Conservation (phyloP, 208 protist genomes). For the Balamuthia mandrillaris region DNA sequence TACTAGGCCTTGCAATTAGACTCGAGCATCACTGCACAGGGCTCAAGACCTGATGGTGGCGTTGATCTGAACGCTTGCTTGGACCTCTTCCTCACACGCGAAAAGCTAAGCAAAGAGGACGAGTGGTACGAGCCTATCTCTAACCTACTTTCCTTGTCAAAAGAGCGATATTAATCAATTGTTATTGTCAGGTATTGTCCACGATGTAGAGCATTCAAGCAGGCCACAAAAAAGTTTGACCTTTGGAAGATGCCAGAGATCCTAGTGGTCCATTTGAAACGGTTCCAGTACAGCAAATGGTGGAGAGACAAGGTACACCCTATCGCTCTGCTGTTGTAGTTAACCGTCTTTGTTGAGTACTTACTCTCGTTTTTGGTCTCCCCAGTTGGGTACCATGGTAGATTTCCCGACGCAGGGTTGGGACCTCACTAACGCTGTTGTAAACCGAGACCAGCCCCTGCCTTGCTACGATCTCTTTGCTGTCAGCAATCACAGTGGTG, state of each 20-base stretch:
- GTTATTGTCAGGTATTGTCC: not conserved
- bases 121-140: not conserved
- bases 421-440: conserved; percentile 42
- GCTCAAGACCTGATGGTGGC: no score
- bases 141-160: not conserved
- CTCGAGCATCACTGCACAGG: no score
- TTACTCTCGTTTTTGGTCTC: no score
- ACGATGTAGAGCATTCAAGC: not conserved
- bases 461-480: conserved; percentile 67
- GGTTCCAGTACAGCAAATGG: conserved; percentile 58
- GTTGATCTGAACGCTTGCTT: conserved; percentile 58
- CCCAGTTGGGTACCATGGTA: not conserved
- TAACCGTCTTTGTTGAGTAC: no score
- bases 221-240: conserved; percentile 55
- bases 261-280: conserved; percentile 70
- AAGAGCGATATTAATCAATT: not conserved
- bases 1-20: no score
- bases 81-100: conserved; percentile 52
- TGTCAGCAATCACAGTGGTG: conserved; percentile 63
- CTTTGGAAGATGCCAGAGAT: conserved; percentile 65
- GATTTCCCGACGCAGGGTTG: conserved; percentile 55
- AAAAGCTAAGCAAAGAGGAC: conserved; percentile 57
- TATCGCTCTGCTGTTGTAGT: no score
- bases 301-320: conserved; percentile 49
- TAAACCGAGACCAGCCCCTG: not conserved